Evolutionary conservation across 2,329 filamentous ascomycete genomes (phyloP), one percentile per base, ranked within the genome.

Genomic region (Geosmithia putterillii): DNA sequence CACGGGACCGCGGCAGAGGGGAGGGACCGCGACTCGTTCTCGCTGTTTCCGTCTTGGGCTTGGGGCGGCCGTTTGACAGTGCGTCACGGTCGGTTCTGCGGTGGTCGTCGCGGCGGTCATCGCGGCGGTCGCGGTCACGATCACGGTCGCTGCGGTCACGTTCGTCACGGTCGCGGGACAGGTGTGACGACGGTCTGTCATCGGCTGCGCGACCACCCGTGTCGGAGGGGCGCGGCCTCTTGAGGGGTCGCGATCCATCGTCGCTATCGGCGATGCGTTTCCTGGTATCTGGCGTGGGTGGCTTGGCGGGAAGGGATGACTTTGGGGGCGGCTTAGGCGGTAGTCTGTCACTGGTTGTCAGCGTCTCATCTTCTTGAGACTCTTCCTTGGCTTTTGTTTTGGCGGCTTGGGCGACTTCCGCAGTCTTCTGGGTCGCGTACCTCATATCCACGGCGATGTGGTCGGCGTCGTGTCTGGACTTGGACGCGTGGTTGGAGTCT

Each of bases 221-320:
- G 14, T 38, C 36, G 15, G 38, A 21, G 19, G 21, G 40, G 21
- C 44, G 69, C 20, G 57, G 54, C 44, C 71, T 66, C 54, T 76
- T 77, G 43, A 59, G 60, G 2, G 65, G 60, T 43, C 70, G 64
- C 20, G 52, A 46, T 25, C 64, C 61, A 21, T 70, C 69, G 18
- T 73, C 67, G 7, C 48, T 41, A 15, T 75, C 71, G 14, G 60
- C 55, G 10, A 53, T 47, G 36, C 71, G 69, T 57, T 74, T 75
- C 50, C 64, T 69, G 47, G 54, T 65, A 41, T 69, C 66, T 7
- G 63, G 67, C 35, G 62, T 70, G n/a, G 55, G 48, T 50, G 62
- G 54, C 52, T 63, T 47, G 42, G 63, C 51, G 39, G 63, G 58
- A 37, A 61, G 47, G 23, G 54, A 54, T 1, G 52, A 43, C 4